Evolutionary conservation across 192 early-diverging fungal species (phyloP), one percentile per base, ranked within the genome.

Genomic region (Coemansia sp.): DNA sequence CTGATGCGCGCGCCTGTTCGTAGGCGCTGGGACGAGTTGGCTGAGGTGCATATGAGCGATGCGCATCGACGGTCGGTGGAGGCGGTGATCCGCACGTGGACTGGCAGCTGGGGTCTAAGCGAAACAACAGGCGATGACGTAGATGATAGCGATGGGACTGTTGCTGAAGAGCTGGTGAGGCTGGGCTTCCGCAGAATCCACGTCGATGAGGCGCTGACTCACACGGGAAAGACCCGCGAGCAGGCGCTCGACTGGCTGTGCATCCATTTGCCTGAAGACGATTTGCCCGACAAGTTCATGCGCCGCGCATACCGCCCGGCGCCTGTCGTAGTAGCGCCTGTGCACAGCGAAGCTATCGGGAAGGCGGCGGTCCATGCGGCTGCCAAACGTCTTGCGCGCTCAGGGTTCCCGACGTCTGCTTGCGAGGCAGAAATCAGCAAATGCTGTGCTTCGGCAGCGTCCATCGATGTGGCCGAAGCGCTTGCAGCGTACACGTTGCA

Each of bases 261-360:
- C 59, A 62, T 93, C 17, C 89, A 97, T 75, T 89, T 97, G 17
- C 93, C 95, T 11, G 95, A 97, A 62, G 92, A 92, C 71, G 95
- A 89, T 79, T 62, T 80, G 59, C 83, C 83, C 10, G 32, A 48
- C 5, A 55, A 67, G 33, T 63, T 84, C 13, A 42, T 75, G 68
- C 64, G 54, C 0, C 71, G 69, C 35, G 43, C 17, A 20, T 74
- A 76, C 43, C 42, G 59, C 4, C 46, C 75, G 1, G 58, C 76
- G 3, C 49, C 49, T 0, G 29, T 55, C n/a, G 36, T 72, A 3
- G 56, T 67, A 3, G 63, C 29, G 7, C 45, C 49, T 0, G 49
- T 22, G 19, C 46, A 50, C 3, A 7, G 2, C 22, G 49, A 52
- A 8, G 23, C 11, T 0, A 52, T 25, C 3, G 49, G 22, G 42